A percentile compares a stretch with the other conserved stretches of the same genome.
Conservation (phyloP, 2,329 filamentous ascomycete species). For the Biscogniauxia mediterranea region DNA sequence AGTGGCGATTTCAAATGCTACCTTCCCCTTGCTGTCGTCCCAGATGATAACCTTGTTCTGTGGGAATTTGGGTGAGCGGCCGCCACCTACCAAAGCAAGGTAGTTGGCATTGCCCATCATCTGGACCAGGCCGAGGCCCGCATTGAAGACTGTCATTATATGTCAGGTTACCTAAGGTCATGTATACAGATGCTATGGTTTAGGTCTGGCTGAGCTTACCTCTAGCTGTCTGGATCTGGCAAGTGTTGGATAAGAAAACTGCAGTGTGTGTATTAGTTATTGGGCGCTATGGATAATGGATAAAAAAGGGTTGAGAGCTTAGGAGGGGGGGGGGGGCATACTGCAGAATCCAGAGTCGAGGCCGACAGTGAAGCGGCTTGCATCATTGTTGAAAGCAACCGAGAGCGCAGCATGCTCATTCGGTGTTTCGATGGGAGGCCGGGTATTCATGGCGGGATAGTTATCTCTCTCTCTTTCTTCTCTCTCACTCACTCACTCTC, state of each 20-base stretch:
- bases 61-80: slow-evolving; percentile 79
- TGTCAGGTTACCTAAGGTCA: not conserved
- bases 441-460: slow-evolving; percentile 71
- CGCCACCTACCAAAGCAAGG: slow-evolving; percentile 85
- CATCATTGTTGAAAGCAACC: slow-evolving; percentile 80
- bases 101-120: slow-evolving; percentile 89
- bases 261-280: slow-evolving; percentile 26
- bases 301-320: not conserved
- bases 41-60: slow-evolving; percentile 91
- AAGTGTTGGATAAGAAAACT: slow-evolving; percentile 75
- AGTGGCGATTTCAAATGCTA: slow-evolving; percentile 75
- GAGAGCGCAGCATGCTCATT: slow-evolving; percentile 75
- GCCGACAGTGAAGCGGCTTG: slow-evolving; percentile 82
- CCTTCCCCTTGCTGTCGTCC: slow-evolving; percentile 78
- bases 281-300: slow-evolving; percentile 8
- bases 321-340: slow-evolving; percentile 42
- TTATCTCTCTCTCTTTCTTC: too few relatives aligned
- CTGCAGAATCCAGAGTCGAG: slow-evolving; percentile 83
- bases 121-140: slow-evolving; percentile 76
- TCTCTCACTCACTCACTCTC: too few relatives aligned
- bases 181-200: not conserved
- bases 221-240: slow-evolving; percentile 60
- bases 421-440: slow-evolving; percentile 78
- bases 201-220: slow-evolving; percentile 35
- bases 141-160: slow-evolving; percentile 56